Evolutionary conservation across 768 basidiomycete species (phyloP).

Genomic region (Cystobasidium ongulense): DNA sequence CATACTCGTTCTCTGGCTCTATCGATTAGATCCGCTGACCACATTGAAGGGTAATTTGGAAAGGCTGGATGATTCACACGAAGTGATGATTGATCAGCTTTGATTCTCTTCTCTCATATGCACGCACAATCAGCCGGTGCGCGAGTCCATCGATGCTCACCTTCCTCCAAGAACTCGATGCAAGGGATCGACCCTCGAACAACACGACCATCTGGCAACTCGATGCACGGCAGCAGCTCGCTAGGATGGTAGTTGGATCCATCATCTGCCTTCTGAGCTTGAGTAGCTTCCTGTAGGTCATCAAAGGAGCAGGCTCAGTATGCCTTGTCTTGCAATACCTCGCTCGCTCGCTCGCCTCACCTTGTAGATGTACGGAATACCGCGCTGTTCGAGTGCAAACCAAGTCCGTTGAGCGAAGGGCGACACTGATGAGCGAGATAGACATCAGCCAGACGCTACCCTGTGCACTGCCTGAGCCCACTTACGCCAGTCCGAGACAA

Average conservation of each 20-base stretch:
- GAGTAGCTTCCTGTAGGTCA: slow-evolving; percentile 13
- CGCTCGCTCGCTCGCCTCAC: neutral
- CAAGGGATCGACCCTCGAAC: slow-evolving; percentile 27
- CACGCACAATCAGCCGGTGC: too few species aligned
- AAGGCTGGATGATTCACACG: too few species aligned
- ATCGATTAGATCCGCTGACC: slow-evolving; percentile 16
- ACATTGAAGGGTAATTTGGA: slow-evolving; percentile 10
- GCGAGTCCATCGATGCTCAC: neutral
- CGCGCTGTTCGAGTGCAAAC: slow-evolving; percentile 26
- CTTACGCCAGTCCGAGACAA: slow-evolving; percentile 20
- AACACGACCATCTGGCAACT: slow-evolving; percentile 1
- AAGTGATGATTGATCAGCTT: too few species aligned
- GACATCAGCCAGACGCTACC: neutral
- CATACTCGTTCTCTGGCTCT: slow-evolving; percentile 24
- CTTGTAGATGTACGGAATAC: slow-evolving; percentile 15
- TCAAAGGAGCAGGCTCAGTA: neutral
- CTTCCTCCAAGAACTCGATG: slow-evolving; percentile 26
- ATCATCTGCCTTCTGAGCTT: slow-evolving; percentile 24
- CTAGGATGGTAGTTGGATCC: neutral
- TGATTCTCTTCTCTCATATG: too few species aligned
- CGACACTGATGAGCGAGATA: neutral
- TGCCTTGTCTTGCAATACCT: neutral
- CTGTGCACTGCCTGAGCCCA: neutral
- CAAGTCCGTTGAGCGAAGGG: slow-evolving; percentile 26
- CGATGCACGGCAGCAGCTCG: slow-evolving; percentile 18